Conservation (phyloP, 2,329 filamentous ascomycete species). For the Trichoderma citrinoviride region DNA sequence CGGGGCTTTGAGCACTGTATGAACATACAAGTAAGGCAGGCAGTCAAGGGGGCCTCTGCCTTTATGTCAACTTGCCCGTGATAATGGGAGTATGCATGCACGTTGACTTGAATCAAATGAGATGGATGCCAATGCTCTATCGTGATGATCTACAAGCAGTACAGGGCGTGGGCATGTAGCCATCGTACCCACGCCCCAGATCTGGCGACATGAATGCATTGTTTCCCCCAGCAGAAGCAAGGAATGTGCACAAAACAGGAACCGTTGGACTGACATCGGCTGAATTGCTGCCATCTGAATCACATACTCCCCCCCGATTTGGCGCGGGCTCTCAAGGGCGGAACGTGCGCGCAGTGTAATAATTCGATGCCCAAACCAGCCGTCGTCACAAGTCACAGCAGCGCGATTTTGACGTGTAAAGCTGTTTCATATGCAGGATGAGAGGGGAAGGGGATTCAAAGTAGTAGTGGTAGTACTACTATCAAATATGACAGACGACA, state of each 20-base stretch:
- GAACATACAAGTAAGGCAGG: too few species aligned
- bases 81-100: too few species aligned
- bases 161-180: background rate
- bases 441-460: too few species aligned
- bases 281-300: background rate
- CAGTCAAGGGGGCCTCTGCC: too few species aligned
- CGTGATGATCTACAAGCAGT: too few species aligned
- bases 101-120: too few species aligned
- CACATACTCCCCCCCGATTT: background rate
- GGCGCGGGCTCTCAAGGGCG: background rate
- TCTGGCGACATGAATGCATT: conserved; percentile 1
- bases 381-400: background rate
- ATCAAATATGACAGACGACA: background rate
- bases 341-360: background rate
- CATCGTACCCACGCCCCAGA: background rate
- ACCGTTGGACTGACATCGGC: conserved; percentile 4
- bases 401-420: background rate
- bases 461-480: too few species aligned
- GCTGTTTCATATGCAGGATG: background rate
- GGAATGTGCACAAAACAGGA: background rate
- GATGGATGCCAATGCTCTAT: background rate
- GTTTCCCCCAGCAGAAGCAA: background rate
- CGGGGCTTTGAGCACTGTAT: background rate
- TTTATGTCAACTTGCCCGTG: too few species aligned
- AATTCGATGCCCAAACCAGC: background rate